Evolutionary conservation across 305 asterid genomes (phyloP).

Genomic region (Coffea humblotiana): DNA sequence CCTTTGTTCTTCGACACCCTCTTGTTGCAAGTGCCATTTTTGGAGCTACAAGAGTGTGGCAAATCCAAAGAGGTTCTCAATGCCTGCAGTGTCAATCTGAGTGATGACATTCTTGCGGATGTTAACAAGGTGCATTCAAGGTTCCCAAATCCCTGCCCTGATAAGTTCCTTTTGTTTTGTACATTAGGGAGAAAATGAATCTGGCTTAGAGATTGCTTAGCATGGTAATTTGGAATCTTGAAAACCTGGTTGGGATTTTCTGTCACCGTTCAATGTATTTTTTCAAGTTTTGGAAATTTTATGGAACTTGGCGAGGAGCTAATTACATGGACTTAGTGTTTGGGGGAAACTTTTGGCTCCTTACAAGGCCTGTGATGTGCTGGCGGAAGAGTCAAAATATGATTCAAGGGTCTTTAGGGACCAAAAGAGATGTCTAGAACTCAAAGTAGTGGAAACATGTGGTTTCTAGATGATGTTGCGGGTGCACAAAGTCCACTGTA

Average conservation of each 20-base stretch:
- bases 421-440: not conserved
- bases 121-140: constrained; percentile 57
- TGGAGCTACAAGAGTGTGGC: constrained; percentile 82
- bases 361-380: not conserved
- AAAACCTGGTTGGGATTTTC: no score
- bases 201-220: no score
- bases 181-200: not conserved
- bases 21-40: constrained; percentile 68
- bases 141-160: constrained; percentile 74
- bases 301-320: not conserved
- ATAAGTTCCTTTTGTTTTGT: not conserved
- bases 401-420: not conserved
- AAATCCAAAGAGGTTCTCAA: constrained; percentile 62
- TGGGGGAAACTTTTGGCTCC: not conserved
- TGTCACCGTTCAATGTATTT: not conserved
- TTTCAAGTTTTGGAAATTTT: not conserved
- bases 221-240: no score
- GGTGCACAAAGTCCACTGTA: no score
- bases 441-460: not conserved
- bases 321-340: not conserved
- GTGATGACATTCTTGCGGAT: constrained; percentile 56
- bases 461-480: not conserved
- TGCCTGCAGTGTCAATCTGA: constrained; percentile 56
- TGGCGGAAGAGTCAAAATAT: not conserved
- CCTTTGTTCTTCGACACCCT: constrained; percentile 73